Conservation (phyloP, 2,329 filamentous ascomycete species). For the Fusarium sp. region DNA sequence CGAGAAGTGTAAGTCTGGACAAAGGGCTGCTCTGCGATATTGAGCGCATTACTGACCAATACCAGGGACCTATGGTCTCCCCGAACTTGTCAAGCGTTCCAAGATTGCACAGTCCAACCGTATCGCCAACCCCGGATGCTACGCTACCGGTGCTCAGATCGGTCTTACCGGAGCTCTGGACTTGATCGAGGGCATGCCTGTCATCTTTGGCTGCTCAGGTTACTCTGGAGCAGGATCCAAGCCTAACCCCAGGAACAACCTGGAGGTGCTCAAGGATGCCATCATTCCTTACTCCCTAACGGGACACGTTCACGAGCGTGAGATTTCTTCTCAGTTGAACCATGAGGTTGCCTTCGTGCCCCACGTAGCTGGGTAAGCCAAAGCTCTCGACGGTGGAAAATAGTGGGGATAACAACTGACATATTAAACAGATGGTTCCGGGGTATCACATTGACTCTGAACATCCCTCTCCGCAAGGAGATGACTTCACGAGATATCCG, state of each 20-base stretch:
- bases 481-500: constrained; percentile 94
- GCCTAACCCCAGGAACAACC: constrained; percentile 93
- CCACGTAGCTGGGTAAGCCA: constrained; percentile 69
- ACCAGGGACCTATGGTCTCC: constrained; percentile 82
- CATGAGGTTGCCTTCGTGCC: constrained; percentile 85
- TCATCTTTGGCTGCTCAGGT: constrained; percentile 90
- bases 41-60: background rate
- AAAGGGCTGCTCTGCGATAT: background rate
- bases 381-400: background rate
- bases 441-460: constrained; percentile 92
- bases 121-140: constrained; percentile 95
- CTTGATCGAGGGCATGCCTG: constrained; percentile 81
- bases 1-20: constrained; percentile 7
- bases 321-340: constrained; percentile 85
- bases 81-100: constrained; percentile 79
- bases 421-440: constrained; percentile 79
- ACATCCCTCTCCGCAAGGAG: constrained; percentile 84
- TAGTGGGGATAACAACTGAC: background rate
- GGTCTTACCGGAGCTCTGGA: constrained; percentile 86
- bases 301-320: constrained; percentile 94
- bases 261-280: constrained; percentile 85
- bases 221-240: constrained; percentile 92
- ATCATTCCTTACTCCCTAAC: constrained; percentile 80
- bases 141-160: constrained; percentile 92
- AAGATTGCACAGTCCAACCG: constrained; percentile 82